Base-by-base conservation (phyloP, 495 filamentous ascomycete species). In the Trichocladium antarcticum region DNA sequence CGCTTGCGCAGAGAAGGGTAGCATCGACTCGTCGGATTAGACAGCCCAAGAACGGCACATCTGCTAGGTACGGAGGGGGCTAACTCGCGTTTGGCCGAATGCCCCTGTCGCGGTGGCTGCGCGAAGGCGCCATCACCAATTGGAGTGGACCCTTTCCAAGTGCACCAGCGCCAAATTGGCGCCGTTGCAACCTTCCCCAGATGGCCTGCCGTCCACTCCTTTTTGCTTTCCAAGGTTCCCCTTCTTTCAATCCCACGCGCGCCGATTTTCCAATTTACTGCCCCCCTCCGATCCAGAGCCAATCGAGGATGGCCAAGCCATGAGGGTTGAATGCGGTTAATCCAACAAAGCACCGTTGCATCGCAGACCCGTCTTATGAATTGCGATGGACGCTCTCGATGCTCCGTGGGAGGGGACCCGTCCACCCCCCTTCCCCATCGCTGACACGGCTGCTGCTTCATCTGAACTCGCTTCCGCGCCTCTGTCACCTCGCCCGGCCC, bases 391-490 rank as follows among this genome's bases (percentile, higher is more conserved):
- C 44, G 45, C 53, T 51, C 53, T 37, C 42, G 48, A 50, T 35
- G 40, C 22, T 42, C 20, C 24, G n/a, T 39, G 41, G 24, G 35
- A 40, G 28, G 45, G 34, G 50, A 49, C 21, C 12, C 29, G 10
- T 27, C 49, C 55, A 46, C 46, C 34, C 24, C 15, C 45, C 31
- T 16, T 9, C 31, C 41, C 53, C 22, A 14, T 16, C 3, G 21
- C 41, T 64, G 61, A 64, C 38, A 64, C 61, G 53, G 37, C 45
- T 38, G 39, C 31, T 58, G 59, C 58, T 55, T 64, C 61, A 57
- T 50, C 58, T 49, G 54, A 57, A 45, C 34, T 52, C 49, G 53
- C 29, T 40, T n/a, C 32, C 44, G 44, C 42, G 9, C 44, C 22
- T 37, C 36, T 31, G 37, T 43, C 48, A 45, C 54, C 42, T 40